phyloP scores from a whole-genome alignment of 2,329 filamentous ascomycete genomes.

The Coniella lustricola region DNA sequence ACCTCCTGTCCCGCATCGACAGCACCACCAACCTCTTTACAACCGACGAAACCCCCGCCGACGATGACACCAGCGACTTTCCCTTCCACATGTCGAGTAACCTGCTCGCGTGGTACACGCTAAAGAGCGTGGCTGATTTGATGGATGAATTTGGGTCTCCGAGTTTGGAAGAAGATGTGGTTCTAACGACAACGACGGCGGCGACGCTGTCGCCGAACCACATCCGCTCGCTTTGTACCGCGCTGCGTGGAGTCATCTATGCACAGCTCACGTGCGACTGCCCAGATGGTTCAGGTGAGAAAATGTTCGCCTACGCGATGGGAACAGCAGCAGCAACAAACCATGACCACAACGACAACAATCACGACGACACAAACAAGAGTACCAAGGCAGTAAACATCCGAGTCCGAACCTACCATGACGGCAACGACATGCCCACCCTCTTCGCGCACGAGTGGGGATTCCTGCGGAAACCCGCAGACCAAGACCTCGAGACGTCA shows the following conservation, averaged over 20 bases:
- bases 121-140: constrained; percentile 4
- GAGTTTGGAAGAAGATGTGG: not conserved
- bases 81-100: constrained; percentile 19
- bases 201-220: too few relatives aligned
- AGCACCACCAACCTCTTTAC: constrained; percentile 7
- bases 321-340: too few relatives aligned
- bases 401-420: constrained; percentile 15
- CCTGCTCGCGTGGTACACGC: constrained; percentile 18
- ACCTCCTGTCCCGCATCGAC: constrained; percentile 10
- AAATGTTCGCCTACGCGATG: constrained; percentile 16
- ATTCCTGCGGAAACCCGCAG: not conserved
- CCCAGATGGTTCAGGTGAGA: not conserved
- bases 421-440: constrained; percentile 20
- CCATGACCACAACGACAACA: too few relatives aligned
- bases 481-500: too few relatives aligned
- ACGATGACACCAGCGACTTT: constrained; percentile 15
- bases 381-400: not conserved
- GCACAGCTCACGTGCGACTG: not conserved
- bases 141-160: not conserved
- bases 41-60: constrained; percentile 19
- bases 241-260: not conserved
- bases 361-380: not conserved
- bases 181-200: not conserved
- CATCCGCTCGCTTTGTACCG: not conserved
- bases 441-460: constrained; percentile 17